phyloP scores from a whole-genome alignment of 2,329 filamentous ascomycete genomes.

The Parastagonospora nodorum region DNA sequence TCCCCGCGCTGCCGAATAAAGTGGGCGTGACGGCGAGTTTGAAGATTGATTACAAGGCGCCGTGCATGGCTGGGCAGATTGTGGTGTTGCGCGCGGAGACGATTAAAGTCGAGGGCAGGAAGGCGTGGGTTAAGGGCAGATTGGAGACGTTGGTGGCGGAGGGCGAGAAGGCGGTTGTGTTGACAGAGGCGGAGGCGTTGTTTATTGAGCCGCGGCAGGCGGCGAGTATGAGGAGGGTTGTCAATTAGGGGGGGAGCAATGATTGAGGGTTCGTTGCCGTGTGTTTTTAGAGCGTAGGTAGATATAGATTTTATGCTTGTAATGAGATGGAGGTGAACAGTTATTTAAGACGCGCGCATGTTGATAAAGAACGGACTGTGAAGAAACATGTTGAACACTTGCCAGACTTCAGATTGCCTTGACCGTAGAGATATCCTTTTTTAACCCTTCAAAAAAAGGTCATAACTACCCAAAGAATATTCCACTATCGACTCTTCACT shows the following conservation, averaged over 20 bases:
- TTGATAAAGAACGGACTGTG: background rate
- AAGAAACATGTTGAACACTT: background rate
- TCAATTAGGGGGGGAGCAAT: constrained; percentile 12
- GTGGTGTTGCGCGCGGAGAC: constrained; percentile 81
- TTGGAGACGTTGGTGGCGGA: constrained; percentile 83
- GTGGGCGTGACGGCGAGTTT: constrained; percentile 86
- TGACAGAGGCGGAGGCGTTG: constrained; percentile 83
- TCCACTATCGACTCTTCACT: background rate
- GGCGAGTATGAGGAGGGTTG: constrained; percentile 49
- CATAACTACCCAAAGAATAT: background rate
- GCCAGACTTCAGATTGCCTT: background rate
- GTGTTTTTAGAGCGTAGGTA: too few species aligned
- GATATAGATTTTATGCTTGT: background rate
- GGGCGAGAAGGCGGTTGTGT: constrained; percentile 63
- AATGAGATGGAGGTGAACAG: background rate
- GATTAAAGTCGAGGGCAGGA: constrained; percentile 84
- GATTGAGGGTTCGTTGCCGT: too few species aligned
- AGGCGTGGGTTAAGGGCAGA: constrained; percentile 89
- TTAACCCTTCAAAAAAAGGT: too few species aligned
- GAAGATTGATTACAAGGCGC: constrained; percentile 79
- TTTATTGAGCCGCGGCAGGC: constrained; percentile 90
- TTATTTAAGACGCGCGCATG: too few species aligned
- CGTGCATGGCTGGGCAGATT: constrained; percentile 75
- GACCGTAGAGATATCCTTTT: too few species aligned
- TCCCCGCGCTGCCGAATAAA: constrained; percentile 83